Conservation (phyloP, 108 stramenopile species). For the Skeletonema tropicum region DNA sequence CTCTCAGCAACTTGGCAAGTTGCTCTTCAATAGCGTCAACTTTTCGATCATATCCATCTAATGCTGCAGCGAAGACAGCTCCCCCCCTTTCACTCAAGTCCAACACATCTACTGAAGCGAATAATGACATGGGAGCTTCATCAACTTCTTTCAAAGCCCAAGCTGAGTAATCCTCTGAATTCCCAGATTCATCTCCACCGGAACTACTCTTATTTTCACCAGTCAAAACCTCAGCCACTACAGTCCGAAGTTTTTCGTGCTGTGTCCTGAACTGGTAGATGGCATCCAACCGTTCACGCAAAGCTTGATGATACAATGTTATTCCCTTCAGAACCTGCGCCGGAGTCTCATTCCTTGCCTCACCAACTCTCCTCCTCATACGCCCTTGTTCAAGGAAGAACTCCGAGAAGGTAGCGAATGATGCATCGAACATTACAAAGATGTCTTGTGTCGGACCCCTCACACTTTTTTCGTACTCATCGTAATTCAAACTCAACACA, state of each 20-base stretch:
- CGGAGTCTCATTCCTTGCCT: slow-evolving; percentile 52
- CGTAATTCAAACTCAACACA: slow-evolving; percentile 62
- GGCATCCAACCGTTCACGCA: slow-evolving; percentile 72
- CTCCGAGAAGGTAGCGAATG: slow-evolving; percentile 63
- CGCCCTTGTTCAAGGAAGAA: slow-evolving; percentile 84
- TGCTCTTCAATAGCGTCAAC: slow-evolving; percentile 88
- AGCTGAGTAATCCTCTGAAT: slow-evolving; percentile 24
- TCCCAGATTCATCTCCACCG: slow-evolving; percentile 11
- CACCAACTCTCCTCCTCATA: slow-evolving; percentile 52
- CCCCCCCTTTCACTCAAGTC: slow-evolving; percentile 73
- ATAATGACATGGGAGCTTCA: slow-evolving; percentile 67
- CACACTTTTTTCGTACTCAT: slow-evolving; percentile 69
- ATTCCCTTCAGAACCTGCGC: slow-evolving; percentile 76
- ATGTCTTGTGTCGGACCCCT: slow-evolving; percentile 72
- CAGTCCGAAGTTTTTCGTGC: slow-evolving; percentile 73
- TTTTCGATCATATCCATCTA: slow-evolving; percentile 83
- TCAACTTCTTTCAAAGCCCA: slow-evolving; percentile 76
- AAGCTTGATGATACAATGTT: slow-evolving; percentile 69
- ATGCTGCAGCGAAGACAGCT: slow-evolving; percentile 64
- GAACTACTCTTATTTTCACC: slow-evolving; percentile 42
- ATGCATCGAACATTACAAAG: slow-evolving; percentile 81
- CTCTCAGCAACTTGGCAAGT: slow-evolving; percentile 75
- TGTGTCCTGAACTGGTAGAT: slow-evolving; percentile 75
- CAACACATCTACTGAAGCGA: slow-evolving; percentile 69
- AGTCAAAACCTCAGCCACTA: slow-evolving; percentile 72